phyloP scores from a whole-genome alignment of 2,329 filamentous ascomycete genomes.

The Pseudopyricularia cyperi region DNA sequence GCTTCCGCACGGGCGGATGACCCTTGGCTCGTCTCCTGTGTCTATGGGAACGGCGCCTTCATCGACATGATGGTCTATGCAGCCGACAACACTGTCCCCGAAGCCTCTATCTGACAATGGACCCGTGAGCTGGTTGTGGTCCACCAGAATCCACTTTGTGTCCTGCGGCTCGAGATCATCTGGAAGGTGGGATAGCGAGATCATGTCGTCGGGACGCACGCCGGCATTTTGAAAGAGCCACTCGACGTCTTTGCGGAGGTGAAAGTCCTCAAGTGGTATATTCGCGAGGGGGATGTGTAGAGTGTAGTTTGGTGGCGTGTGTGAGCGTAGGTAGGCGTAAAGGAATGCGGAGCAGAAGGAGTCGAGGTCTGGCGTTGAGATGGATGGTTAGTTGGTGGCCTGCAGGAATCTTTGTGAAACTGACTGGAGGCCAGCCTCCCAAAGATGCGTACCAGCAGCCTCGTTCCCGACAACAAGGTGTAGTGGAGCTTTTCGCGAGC shows the following conservation, averaged over 20 bases:
- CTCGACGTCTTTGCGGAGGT: conserved; percentile 59
- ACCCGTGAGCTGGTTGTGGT: conserved; percentile 65
- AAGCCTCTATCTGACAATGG: conserved; percentile 30
- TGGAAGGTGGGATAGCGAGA: conserved; percentile 44
- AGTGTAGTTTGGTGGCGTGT: conserved; percentile 32
- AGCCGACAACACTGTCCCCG: conserved; percentile 43
- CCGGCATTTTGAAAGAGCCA: conserved; percentile 50
- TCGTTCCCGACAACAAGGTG: conserved; percentile 56
- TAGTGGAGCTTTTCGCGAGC: conserved; percentile 32
- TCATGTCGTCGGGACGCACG: conserved; percentile 45
- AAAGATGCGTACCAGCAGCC: conserved; percentile 48
- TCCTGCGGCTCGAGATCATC: conserved; percentile 33
- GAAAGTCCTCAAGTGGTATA: conserved; percentile 53
- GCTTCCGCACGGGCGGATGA: conserved; percentile 57
- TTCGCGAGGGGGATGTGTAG: conserved; percentile 64
- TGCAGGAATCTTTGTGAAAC: not conserved
- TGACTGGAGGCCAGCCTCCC: too few relatives aligned
- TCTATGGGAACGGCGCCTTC: conserved; percentile 40
- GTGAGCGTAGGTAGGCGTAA: conserved; percentile 60
- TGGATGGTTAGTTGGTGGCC: not conserved
- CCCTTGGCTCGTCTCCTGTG: conserved; percentile 35
- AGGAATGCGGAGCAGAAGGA: conserved; percentile 64
- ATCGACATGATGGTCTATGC: conserved; percentile 71
- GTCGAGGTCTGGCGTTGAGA: conserved; percentile 52
- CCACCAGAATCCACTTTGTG: conserved; percentile 61